These are phyloP conservation scores for Ceratobasidium papillatum DNA, from an alignment of 1,284 basidiomycete genomes.

Conservation along the genomic window DNA sequence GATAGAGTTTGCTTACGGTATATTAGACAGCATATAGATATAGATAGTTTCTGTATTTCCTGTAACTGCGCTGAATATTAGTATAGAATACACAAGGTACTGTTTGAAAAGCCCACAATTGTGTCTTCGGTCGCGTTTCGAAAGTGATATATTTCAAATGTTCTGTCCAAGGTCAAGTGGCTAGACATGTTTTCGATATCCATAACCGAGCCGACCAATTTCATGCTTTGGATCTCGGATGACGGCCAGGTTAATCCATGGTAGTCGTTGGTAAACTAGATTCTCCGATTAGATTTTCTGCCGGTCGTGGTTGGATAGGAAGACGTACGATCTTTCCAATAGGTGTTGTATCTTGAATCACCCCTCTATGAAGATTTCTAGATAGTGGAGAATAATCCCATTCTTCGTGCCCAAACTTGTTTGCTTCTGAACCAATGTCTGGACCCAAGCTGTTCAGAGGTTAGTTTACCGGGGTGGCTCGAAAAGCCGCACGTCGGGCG, in stretches of 20 bases:
- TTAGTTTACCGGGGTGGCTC: neutral
- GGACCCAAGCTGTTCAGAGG: neutral
- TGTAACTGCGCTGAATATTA: neutral
- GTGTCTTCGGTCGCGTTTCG: neutral
- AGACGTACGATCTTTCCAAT: neutral
- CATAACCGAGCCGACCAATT: neutral
- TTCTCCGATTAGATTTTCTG: neutral
- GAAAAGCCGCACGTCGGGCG: slow-evolving; percentile 6
- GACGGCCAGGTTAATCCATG: neutral
- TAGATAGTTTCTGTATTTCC: neutral
- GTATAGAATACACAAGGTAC: neutral
- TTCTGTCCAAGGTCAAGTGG: neutral
- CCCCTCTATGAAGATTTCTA: neutral
- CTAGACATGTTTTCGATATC: neutral
- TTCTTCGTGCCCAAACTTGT: neutral
- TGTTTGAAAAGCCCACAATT: neutral
- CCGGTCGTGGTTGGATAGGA: neutral
- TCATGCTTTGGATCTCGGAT: neutral
- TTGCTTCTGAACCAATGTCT: neutral
- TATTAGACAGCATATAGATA: neutral
- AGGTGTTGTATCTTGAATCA: neutral
- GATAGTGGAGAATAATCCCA: neutral
- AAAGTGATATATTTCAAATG: neutral
- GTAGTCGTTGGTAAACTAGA: slow-evolving; percentile 3
- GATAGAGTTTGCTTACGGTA: neutral